Evolutionary conservation across 1,139 yeast species (phyloP).

Genomic region (Geotrichum fermentans): DNA sequence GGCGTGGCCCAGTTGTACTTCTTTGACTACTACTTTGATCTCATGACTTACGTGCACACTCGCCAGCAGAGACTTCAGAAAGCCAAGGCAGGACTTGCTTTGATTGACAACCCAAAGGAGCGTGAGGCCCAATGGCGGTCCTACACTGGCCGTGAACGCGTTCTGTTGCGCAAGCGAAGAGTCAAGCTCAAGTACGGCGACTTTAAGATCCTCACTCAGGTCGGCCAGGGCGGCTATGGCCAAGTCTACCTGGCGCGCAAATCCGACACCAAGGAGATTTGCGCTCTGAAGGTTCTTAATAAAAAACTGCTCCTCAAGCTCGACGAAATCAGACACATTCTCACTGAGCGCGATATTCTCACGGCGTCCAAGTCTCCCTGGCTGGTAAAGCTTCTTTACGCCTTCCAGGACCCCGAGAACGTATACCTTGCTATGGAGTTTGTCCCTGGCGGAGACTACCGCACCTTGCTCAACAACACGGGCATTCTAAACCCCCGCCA

Average conservation of each 20-base stretch:
- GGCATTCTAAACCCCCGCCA: slow-evolving; percentile 91
- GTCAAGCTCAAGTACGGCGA: slow-evolving; percentile 91
- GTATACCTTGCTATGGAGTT: slow-evolving; percentile 97
- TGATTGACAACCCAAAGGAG: slow-evolving; percentile 46
- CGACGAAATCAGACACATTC: slow-evolving; percentile 92
- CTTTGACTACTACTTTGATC: slow-evolving; percentile 91
- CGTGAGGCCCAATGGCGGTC: slow-evolving; percentile 72
- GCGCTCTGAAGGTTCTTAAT: slow-evolving; percentile 89
- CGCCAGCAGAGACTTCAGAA: slow-evolving; percentile 73
- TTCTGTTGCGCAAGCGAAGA: slow-evolving; percentile 78
- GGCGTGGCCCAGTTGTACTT: slow-evolving; percentile 75
- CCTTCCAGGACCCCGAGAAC: slow-evolving; percentile 88
- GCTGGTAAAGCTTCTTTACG: slow-evolving; percentile 89
- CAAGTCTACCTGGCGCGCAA: slow-evolving; percentile 90
- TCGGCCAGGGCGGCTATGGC: slow-evolving; percentile 99
- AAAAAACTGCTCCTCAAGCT: slow-evolving; percentile 80
- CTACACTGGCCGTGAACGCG: slow-evolving; percentile 80
- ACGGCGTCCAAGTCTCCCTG: slow-evolving; percentile 94
- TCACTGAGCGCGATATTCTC: slow-evolving; percentile 92
- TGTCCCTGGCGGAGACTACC: slow-evolving; percentile 98
- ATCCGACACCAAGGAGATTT: slow-evolving; percentile 89
- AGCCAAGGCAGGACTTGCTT: slow-evolving; percentile 54
- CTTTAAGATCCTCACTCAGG: slow-evolving; percentile 94
- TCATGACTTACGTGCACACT: slow-evolving; percentile 85
- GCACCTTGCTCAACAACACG: slow-evolving; percentile 88